Evolutionary conservation across 352 stramenopile species (phyloP), one percentile per base, ranked within the genome.

Genomic region (Globisporangium barbulae): DNA sequence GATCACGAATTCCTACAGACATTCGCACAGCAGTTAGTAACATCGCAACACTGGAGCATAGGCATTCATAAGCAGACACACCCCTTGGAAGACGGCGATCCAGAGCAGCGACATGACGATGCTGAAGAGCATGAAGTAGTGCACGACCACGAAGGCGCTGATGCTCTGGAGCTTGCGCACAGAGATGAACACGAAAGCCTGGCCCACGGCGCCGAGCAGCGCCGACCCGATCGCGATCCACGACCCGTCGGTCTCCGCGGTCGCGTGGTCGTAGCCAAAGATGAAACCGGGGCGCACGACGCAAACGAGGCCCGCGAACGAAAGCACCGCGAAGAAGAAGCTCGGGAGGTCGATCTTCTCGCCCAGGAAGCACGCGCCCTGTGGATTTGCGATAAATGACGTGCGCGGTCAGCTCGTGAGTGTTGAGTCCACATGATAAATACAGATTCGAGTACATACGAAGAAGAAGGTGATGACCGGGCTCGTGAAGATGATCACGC

Each of bases 381-480:
- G 35, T 30, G 48, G 35, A 41, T 41, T 13, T 17, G 35, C 15
- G 35, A 10, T 13, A 41, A 41, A 41, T 13, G 10, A 13, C 8
- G 35, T 21, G 12, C 13, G n/a, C 15, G 15, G 15, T 45, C 39
- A 45, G 39, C 39, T 45, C 39, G 6, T 17, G 8, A 41, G 35
- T 10, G 35, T 12, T 13, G 35, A 15, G 35, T 41, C 35, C 35
- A 10, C 35, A 41, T 41, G 10, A 12, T 17, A 10, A 41, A n/a
- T 45, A 3, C 12, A n/a, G 2, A 61, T 31, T 21, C n/a, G n/a
- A 15, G 19, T 42, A 58, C 48, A 31, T 69, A 93, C 85, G 30
- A 93, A 66, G 60, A 93, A 85, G 68, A 88, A 90, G 0, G 82
- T 91, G 58, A 91, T 80, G 37, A 94, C 70, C 2, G 85, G 85